phyloP scores from a whole-genome alignment of 1,284 basidiomycete genomes.

The Gymnopus androsaceus region DNA sequence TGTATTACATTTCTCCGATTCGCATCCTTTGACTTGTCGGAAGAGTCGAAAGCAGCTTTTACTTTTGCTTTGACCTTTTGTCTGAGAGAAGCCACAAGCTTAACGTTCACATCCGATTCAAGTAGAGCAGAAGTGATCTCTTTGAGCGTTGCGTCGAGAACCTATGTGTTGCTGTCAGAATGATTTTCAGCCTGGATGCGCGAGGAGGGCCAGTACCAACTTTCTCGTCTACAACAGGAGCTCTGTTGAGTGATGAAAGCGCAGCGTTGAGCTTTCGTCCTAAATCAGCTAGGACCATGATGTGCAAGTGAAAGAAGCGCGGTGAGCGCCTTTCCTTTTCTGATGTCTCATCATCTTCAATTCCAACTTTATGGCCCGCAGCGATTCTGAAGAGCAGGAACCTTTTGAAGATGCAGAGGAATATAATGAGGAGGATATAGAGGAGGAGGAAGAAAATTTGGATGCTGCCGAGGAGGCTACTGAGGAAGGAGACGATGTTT shows the following conservation, averaged over 20 bases:
- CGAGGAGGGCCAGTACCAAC: constrained; percentile 40
- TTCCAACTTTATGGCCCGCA: constrained; percentile 45
- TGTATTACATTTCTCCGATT: constrained; percentile 88
- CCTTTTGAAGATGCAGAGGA: constrained; percentile 48
- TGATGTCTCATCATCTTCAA: not conserved
- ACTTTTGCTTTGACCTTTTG: constrained; percentile 90
- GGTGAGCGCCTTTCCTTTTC: not conserved
- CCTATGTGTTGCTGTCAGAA: constrained; percentile 48
- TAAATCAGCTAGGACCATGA: constrained; percentile 95
- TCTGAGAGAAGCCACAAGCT: constrained; percentile 86
- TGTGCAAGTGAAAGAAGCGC: constrained; percentile 31
- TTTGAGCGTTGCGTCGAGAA: constrained; percentile 92
- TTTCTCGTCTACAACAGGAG: constrained; percentile 87
- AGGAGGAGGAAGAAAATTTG: constrained; percentile 58
- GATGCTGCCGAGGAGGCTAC: constrained; percentile 45
- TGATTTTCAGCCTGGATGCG: constrained; percentile 15
- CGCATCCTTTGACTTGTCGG: constrained; percentile 77
- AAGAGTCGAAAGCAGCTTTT: constrained; percentile 72
- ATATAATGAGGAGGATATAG: constrained; percentile 49
- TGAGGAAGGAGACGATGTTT: constrained; percentile 65
- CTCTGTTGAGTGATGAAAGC: constrained; percentile 86
- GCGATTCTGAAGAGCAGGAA: constrained; percentile 70
- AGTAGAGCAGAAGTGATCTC: constrained; percentile 93
- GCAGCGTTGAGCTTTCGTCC: constrained; percentile 94
- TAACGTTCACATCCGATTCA: constrained; percentile 98